These are phyloP conservation scores for Trametes polyzona DNA, from an alignment of 1,284 basidiomycete species.

Conservation along the genomic window DNA sequence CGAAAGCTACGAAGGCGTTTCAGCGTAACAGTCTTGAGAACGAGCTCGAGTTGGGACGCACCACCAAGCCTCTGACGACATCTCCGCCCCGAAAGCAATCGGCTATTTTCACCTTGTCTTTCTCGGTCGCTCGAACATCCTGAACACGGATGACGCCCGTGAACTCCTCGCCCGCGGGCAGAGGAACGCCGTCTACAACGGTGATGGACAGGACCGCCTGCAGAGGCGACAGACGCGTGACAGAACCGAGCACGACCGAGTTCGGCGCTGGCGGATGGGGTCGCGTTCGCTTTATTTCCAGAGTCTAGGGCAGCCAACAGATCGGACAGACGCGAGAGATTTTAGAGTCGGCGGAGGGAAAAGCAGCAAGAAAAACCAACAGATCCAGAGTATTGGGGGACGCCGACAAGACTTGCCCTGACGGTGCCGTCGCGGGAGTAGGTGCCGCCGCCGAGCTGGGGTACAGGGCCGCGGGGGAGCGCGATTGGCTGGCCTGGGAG, in stretches of 20 bases:
- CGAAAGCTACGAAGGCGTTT: constrained; percentile 51
- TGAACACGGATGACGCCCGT: constrained; percentile 90
- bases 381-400: constrained; percentile 64
- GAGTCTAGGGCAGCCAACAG: constrained; percentile 46
- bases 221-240: constrained; percentile 85
- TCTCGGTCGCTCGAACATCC: constrained; percentile 92
- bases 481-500: constrained; percentile 86
- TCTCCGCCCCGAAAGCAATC: constrained; percentile 97
- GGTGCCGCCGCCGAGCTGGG: constrained; percentile 69
- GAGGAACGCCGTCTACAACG: constrained; percentile 89
- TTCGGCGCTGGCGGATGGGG: constrained; percentile 73
- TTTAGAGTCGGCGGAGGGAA: constrained; percentile 28
- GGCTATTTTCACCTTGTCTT: constrained; percentile 90
- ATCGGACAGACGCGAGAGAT: constrained; percentile 20
- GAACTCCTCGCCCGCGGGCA: constrained; percentile 91
- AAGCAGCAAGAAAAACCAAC: constrained; percentile 52
- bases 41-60: constrained; percentile 46
- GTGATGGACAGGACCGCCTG: constrained; percentile 90
- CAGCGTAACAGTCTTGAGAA: background rate
- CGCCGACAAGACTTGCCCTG: constrained; percentile 76
- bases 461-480: constrained; percentile 57
- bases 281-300: constrained; percentile 62
- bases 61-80: constrained; percentile 91
- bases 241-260: constrained; percentile 76
- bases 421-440: constrained; percentile 70